Evolutionary conservation across 257 asterid genomes (phyloP), one percentile per base, ranked within the genome.

Genomic region (Knoxia roxburghii): DNA sequence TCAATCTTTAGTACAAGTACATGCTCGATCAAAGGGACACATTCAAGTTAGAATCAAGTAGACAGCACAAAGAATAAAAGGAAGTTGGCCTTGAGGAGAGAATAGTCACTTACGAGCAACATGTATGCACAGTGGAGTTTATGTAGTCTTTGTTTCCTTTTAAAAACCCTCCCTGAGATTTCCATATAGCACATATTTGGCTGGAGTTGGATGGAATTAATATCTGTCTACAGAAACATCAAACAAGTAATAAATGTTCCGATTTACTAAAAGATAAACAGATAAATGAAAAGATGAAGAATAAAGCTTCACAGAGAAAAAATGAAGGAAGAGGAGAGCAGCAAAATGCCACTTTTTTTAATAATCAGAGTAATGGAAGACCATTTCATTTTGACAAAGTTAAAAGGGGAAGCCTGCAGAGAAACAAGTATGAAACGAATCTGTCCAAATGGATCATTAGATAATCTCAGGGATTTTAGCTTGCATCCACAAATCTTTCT

Each of bases 21-120:
- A 59, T 6, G 27, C 64, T 32, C 46, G 33, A 33, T 23, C 64
- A 0, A 35, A 17, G 32, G 58, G n/a, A 26, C 60, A 54, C 6
- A 26, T 24, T 23, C 35, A 33, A 32, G 27, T 32, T 58, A 20
- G 45, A 33, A 58, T 58, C 64, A 58, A 58, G 49, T n/a, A 10
- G 20, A 20, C 37, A 50, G 65, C 65, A 60, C 37, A n/a, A 60
- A 6, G 24, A 48, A 65, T 12, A 27, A 27, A 6, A n/a, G 2
- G 11, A n/a, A 37, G 2, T 33, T n/a, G n/a, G 63, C 32, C 15
- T 11, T 66, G 7, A 53, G 49, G 52, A 70, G 48, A 58, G 33
- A 52, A 57, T 11, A 52, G 67, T 46, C 75, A 88, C 99, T 90
- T 85, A 94, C 99, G 97, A 83, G 99, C 95, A 86, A n/a, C 99